Conservation (phyloP, 2,329 filamentous ascomycete genomes). For the Pseudogymnoascus verrucosus region DNA sequence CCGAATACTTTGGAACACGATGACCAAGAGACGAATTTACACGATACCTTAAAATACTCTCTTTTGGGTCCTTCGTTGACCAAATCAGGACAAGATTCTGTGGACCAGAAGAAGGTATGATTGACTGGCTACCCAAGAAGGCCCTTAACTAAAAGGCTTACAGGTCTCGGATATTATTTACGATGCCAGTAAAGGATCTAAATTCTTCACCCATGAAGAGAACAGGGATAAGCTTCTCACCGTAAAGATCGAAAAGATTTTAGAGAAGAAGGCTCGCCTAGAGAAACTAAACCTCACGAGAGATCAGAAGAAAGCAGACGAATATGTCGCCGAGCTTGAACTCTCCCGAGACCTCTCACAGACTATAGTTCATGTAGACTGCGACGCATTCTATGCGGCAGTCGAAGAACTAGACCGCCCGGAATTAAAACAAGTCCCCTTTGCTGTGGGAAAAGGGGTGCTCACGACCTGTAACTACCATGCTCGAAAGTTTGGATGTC, state of each 20-base stretch:
- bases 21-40: constrained; percentile 19
- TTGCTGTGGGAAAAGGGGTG: constrained; percentile 72
- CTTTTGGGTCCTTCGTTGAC: constrained; percentile 84
- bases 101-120: constrained; percentile 77
- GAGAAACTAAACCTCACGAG: constrained; percentile 66
- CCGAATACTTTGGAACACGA: not conserved
- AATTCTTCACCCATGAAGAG: constrained; percentile 91
- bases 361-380: constrained; percentile 84
- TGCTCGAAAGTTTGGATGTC: constrained; percentile 80
- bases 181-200: constrained; percentile 90
- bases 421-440: constrained; percentile 77
- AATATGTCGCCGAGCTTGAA: constrained; percentile 74
- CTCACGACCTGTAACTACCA: constrained; percentile 73
- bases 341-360: constrained; percentile 72
- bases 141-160: constrained; percentile 10
- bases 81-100: constrained; percentile 85
- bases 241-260: constrained; percentile 72
- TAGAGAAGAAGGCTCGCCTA: constrained; percentile 65
- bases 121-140: not conserved
- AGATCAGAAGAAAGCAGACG: constrained; percentile 70
- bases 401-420: constrained; percentile 81
- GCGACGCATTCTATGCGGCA: constrained; percentile 94
- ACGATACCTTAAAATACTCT: constrained; percentile 76
- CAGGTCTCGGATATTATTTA: constrained; percentile 94
- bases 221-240: constrained; percentile 73